These are phyloP conservation scores for Selaginella tamariscina DNA, from an alignment of 75 land plant species.

Conservation along the genomic window DNA sequence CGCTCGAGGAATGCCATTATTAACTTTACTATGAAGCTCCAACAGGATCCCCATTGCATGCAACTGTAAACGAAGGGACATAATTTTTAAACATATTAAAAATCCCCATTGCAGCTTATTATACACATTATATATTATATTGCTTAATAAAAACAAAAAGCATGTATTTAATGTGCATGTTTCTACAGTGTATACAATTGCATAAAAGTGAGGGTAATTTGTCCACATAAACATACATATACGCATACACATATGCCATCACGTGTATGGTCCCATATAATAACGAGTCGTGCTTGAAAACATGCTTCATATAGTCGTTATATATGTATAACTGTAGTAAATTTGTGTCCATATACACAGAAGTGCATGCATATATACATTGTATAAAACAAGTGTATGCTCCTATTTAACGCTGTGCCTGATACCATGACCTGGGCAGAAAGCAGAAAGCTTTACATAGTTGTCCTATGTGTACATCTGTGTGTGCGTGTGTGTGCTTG, in stretches of 20 bases:
- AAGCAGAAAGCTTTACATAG: too few species aligned
- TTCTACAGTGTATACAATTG: neutral
- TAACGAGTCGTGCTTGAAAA: too few species aligned
- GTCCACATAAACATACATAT: neutral
- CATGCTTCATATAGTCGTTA: too few species aligned
- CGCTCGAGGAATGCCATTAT: constrained; percentile 23
- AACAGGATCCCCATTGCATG: constrained; percentile 75
- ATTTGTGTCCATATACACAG: too few species aligned
- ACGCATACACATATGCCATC: too few species aligned
- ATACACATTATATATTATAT: neutral
- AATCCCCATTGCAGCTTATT: neutral
- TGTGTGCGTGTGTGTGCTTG: neutral
- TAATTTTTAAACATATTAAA: too few species aligned
- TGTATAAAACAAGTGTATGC: too few species aligned
- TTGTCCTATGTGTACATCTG: constrained; percentile 3
- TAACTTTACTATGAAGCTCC: constrained; percentile 23
- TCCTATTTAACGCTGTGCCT: too few species aligned
- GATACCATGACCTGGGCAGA: too few species aligned
- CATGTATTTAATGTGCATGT: neutral
- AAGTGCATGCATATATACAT: too few species aligned
- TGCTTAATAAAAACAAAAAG: neutral
- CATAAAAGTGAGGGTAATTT: neutral
- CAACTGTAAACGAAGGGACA: constrained; percentile 32
- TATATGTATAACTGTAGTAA: too few species aligned
- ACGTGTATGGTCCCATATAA: neutral